phyloP scores from a whole-genome alignment of 2,329 filamentous ascomycete species.

The Aspergillus ustus region DNA sequence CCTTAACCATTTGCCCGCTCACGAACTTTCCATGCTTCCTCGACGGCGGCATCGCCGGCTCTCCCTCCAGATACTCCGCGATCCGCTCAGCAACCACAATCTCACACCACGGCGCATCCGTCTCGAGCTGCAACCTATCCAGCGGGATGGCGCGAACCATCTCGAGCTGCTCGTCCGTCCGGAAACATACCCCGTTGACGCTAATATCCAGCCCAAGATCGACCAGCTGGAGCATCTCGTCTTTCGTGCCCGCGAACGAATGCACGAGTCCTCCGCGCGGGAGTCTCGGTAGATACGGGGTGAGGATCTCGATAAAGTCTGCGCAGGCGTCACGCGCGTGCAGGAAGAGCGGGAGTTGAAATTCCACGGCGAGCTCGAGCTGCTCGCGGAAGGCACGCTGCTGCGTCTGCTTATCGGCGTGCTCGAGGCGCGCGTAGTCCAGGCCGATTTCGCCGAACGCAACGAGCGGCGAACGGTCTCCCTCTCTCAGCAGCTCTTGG shows the following conservation, averaged over 20 bases:
- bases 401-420: constrained; percentile 50
- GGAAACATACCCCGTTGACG: constrained; percentile 57
- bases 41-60: constrained; percentile 42
- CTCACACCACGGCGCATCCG: constrained; percentile 56
- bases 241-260: constrained; percentile 77
- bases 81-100: constrained; percentile 46
- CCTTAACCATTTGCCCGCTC: constrained; percentile 52
- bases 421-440: constrained; percentile 54
- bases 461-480: constrained; percentile 37
- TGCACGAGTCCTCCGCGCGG: constrained; percentile 72
- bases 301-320: constrained; percentile 50
- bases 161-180: constrained; percentile 43
- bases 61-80: constrained; percentile 47
- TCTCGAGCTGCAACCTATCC: constrained; percentile 51
- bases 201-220: constrained; percentile 50
- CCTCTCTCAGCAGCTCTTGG: constrained; percentile 28
- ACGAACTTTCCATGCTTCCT: constrained; percentile 59
- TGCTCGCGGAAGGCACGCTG: constrained; percentile 48
- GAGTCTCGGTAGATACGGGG: constrained; percentile 43
- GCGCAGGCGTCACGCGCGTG: constrained; percentile 49
- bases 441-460: constrained; percentile 58
- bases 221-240: constrained; percentile 47
- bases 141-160: constrained; percentile 51
- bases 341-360: constrained; percentile 39
- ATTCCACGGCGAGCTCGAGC: constrained; percentile 44